Evolutionary conservation across 345 rosid species (phyloP).

Genomic region (Arabidopsis suecica): DNA sequence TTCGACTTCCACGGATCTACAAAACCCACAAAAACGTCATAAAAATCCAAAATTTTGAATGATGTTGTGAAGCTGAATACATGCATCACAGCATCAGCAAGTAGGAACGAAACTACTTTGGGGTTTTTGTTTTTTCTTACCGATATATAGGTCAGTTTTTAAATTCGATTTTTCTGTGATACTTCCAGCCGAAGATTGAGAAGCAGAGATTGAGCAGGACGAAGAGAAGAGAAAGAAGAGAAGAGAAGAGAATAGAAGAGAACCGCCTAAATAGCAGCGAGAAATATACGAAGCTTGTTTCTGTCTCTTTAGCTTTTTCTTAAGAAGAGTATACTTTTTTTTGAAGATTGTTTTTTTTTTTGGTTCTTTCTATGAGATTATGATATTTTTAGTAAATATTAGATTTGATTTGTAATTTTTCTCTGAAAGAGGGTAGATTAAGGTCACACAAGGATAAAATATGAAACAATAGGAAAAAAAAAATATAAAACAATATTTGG

Average conservation of each 20-base stretch:
- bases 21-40: background rate
- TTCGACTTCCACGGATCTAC: background rate
- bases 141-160: conserved; percentile 12
- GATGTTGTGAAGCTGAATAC: conserved; percentile 6
- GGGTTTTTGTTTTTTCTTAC: background rate
- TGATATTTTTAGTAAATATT: no score
- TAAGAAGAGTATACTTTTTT: background rate
- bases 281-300: conserved; percentile 44
- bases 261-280: conserved; percentile 40
- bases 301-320: conserved; percentile 19
- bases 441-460: no score
- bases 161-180: background rate
- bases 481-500: no score
- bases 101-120: background rate
- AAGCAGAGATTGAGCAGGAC: conserved; percentile 27
- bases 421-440: no score
- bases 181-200: conserved; percentile 10
- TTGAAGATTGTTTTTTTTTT: background rate
- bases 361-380: conserved; percentile 4
- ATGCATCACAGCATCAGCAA: conserved; percentile 42
- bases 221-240: conserved; percentile 2
- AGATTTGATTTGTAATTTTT: no score
- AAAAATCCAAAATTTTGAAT: conserved; percentile 1
- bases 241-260: background rate
- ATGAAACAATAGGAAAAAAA: no score